Evolutionary conservation across 2,329 filamentous ascomycete genomes (phyloP), one percentile per base, ranked within the genome.

Genomic region (Exophiala mesophila): DNA sequence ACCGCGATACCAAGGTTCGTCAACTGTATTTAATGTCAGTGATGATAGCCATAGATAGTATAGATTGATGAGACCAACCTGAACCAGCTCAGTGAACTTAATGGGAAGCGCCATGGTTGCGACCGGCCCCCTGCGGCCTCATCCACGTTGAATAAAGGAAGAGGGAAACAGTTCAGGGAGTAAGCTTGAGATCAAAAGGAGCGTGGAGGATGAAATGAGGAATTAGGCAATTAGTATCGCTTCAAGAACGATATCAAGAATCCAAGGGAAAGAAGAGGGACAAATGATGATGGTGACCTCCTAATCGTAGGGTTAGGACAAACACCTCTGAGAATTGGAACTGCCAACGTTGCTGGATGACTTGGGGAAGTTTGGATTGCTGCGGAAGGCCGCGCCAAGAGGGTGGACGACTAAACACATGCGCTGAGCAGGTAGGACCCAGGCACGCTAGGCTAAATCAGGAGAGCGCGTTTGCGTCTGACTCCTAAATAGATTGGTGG

Each of bases 31-130:
- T 43, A 47, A 41, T 49, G 55, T 59, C 35, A 64, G 57, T 54
- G 56, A 50, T 36, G 56, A 77, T 69, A 54, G 28, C 23, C 40
- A 29, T 36, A 17, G 39, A 34, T 20, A 23, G 17, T 16, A 18
- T n/a, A n/a, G 34, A 10, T 31, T 17, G 36, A 35, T 34, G 37
- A 12, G 26, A 60, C 64, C 53, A 69, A 83, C 80, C 74, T 89
- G 85, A 67, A 90, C 77, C 62, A 90, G 79, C 81, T 94, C 88
- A 66, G 84, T 85, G 70, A 95, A 94, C 75, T 88, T 88, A 72
- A 95, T 94, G 62, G 86, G 88, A 63, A 94, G 75, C 69, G 68
- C 69, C 69, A 72, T 72, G 65, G 63, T 69, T 67, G 65, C 61
- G 48, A 62, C 49, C 44, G 50, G 51, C 51, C 49, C n/a, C 48